Base-by-base conservation (phyloP, 192 early-diverging fungal genomes). In the Podila minutissima region DNA sequence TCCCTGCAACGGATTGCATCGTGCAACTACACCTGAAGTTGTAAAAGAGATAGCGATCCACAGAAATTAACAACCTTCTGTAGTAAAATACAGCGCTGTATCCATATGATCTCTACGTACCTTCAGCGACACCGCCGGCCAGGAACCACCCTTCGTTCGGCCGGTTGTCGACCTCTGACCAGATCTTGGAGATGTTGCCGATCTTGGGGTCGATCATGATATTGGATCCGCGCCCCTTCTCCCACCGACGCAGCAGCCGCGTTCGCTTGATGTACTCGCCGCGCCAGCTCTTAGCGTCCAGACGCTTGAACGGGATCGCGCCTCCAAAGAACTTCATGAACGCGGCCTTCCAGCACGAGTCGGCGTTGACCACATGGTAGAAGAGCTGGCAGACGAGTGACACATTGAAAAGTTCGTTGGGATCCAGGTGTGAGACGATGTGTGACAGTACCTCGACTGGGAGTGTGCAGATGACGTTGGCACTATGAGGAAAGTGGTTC, bases 141-240 rank as follows among this genome's bases (percentile, higher is more conserved):
- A 86, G 68, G 81, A 92, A 84, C 62, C 83, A 83, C 2, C 62
- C 71, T 53, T 69, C 57, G 28, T 64, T 59, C 17, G 71, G 26
- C 1, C 32, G 62, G 46, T 61, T 69, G 28, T 90, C 82, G 32
- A 59, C 73, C 51, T 91, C 87, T 17, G 86, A 74, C 69, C 83
- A 83, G 8, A 90, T 72, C 7, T 67, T 60, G 24, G 86, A 74
- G 24, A 93, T 77, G 6, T 82, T 73, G 28, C 89, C 89, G 32
- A 92, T 88, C 33, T 87, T 83, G 24, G 92, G 90, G 69, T 91
- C 82, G 59, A 92, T 88, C 61, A 71, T 33, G 33, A 85, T 48
- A 50, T 75, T 72, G 6, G 79, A 74, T n/a, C 87, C 84, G 59
- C 86, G 73, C 19, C 85, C 86, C 51, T 83, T 85, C 50, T 84